A percentile compares a stretch with the other conserved stretches of the same genome.
phyloP scores from a whole-genome alignment of 1,284 basidiomycete species.

The Gymnopus androsaceus region DNA sequence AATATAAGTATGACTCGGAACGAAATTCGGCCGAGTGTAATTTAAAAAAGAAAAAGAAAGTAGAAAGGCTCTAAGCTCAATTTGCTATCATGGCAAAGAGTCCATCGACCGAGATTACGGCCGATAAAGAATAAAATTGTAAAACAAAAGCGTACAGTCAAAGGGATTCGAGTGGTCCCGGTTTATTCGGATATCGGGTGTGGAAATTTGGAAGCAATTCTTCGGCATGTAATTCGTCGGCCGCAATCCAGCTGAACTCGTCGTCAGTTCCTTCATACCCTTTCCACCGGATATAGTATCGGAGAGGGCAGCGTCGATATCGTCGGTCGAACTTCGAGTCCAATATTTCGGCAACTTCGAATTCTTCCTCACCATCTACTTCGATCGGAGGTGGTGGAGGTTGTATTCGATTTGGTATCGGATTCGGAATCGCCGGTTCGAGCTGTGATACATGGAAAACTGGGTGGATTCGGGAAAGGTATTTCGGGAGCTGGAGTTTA shows the following conservation, averaged over 20 bases:
- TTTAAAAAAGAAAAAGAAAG: too few species aligned
- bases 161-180: too few species aligned
- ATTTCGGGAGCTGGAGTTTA: background rate
- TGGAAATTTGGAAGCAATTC: too few species aligned
- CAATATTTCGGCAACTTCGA: conserved; percentile 30
- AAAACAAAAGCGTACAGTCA: too few species aligned
- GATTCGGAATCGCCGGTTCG: conserved; percentile 1
- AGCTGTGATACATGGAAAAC: conserved; percentile 9
- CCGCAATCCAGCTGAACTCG: conserved; percentile 18
- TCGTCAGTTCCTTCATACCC: conserved; percentile 25
- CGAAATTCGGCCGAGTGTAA: too few species aligned
- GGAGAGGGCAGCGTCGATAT: conserved; percentile 13
- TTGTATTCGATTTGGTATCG: conserved; percentile 20
- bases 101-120: too few species aligned
- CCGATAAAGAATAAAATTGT: too few species aligned
- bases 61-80: too few species aligned
- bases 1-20: too few species aligned
- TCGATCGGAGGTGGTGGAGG: conserved; percentile 28
- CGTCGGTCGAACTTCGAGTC: conserved; percentile 23
- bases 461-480: conserved; percentile 1
- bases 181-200: too few species aligned
- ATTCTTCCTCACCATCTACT: conserved; percentile 24
- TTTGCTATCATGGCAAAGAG: too few species aligned
- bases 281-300: conserved; percentile 22
- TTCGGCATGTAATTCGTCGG: too few species aligned